Evolutionary conservation across 176 grass and related monocot species (phyloP).

Genomic region (Avena atlantica): DNA sequence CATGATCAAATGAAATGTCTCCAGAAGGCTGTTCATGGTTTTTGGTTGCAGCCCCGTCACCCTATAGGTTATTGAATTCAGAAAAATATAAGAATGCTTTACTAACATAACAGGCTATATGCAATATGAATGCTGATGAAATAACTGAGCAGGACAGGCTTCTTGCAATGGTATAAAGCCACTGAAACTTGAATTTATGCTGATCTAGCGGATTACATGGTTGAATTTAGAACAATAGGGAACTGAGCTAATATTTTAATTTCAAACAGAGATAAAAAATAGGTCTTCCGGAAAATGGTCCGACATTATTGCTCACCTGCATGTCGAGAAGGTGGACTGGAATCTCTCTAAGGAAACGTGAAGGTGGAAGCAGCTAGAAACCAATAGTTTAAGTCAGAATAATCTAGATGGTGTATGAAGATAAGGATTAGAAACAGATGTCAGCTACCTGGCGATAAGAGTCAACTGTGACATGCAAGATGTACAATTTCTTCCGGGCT

Average conservation of each 20-base stretch:
- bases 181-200: background rate
- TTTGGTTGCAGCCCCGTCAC: conserved; percentile 34
- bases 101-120: conserved; percentile 10
- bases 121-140: conserved; percentile 11
- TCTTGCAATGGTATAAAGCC: background rate
- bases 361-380: conserved; percentile 82
- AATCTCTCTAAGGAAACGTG: conserved; percentile 94
- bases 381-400: conserved; percentile 40
- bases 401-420: conserved; percentile 12
- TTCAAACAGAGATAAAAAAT: conserved; percentile 23
- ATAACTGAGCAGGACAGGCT: conserved; percentile 24
- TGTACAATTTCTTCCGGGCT: conserved; percentile 84
- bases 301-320: conserved; percentile 61
- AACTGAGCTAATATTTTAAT: conserved; percentile 11
- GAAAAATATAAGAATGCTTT: conserved; percentile 10
- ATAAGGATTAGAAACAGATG: conserved; percentile 32
- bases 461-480: conserved; percentile 83
- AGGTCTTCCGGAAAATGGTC: conserved; percentile 6
- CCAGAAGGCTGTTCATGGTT: conserved; percentile 12
- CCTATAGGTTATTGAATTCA: conserved; percentile 34
- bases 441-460: conserved; percentile 72
- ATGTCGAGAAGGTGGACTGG: conserved; percentile 79
- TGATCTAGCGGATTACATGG: background rate
- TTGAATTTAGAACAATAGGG: conserved; percentile 19
- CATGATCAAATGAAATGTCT: conserved; percentile 28